Conservation (phyloP, 208 protist genomes). For the Porcisia deanei region DNA sequence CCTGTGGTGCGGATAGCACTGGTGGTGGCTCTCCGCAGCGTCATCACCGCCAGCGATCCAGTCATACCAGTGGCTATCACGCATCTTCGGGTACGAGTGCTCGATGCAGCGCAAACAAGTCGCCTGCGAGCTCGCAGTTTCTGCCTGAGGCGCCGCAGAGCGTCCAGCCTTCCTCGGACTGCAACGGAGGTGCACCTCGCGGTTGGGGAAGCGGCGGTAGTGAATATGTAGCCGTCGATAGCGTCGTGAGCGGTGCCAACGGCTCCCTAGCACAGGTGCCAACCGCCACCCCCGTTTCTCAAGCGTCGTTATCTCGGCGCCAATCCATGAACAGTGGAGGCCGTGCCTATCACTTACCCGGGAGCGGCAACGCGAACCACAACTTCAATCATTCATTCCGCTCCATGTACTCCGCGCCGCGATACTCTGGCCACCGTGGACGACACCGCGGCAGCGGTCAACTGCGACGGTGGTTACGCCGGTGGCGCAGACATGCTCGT, state of each 20-base stretch:
- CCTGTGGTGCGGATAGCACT: not conserved
- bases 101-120: slow-evolving; percentile 15
- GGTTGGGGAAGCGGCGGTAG: not conserved
- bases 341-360: not conserved
- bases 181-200: not conserved
- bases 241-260: not conserved
- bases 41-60: not conserved
- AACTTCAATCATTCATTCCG: slow-evolving; percentile 10
- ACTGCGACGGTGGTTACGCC: slow-evolving; percentile 11
- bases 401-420: slow-evolving; percentile 13
- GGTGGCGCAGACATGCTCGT: slow-evolving; percentile 20
- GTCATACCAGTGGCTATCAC: slow-evolving; percentile 2
- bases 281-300: slow-evolving; percentile 16
- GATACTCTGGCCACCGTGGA: not conserved
- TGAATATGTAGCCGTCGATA: not conserved
- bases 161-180: not conserved
- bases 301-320: slow-evolving; percentile 11
- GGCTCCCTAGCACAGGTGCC: not conserved
- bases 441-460: not conserved
- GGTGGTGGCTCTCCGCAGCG: not conserved
- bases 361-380: not conserved
- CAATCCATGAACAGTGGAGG: not conserved
- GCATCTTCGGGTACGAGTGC: slow-evolving; percentile 7
- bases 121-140: slow-evolving; percentile 19
- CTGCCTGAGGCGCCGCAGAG: slow-evolving; percentile 1